Conservation (phyloP, 1,139 yeast genomes). For the Zhuliangozyma parablackwelliae region DNA sequence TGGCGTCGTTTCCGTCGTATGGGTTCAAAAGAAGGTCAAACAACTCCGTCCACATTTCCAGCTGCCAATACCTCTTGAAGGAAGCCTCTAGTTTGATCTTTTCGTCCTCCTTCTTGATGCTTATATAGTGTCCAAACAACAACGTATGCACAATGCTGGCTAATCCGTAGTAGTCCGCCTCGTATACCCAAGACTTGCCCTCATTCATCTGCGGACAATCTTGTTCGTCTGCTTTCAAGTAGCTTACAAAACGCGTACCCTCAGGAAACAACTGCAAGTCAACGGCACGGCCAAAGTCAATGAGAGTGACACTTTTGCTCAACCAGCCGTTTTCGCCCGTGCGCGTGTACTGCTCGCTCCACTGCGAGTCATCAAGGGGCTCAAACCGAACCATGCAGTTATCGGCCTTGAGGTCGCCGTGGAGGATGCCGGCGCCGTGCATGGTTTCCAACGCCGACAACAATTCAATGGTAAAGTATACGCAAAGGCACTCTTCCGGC, state of each 20-base stretch:
- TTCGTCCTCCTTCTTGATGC: constrained; percentile 23
- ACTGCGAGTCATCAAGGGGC: constrained; percentile 12
- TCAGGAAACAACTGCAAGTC: constrained; percentile 58
- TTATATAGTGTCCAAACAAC: constrained; percentile 64
- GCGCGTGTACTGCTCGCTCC: constrained; percentile 24
- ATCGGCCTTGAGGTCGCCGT: constrained; percentile 84
- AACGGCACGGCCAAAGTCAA: constrained; percentile 82
- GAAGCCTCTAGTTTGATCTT: constrained; percentile 34
- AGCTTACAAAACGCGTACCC: constrained; percentile 51
- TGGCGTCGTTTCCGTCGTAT: constrained; percentile 13
- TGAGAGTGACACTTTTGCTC: constrained; percentile 55
- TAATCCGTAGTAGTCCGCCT: constrained; percentile 81
- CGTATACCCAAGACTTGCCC: constrained; percentile 67
- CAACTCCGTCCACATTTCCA: constrained; percentile 60
- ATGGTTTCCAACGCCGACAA: constrained; percentile 56
- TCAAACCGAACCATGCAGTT: constrained; percentile 74
- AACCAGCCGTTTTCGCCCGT: constrained; percentile 46
- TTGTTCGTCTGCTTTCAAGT: constrained; percentile 65
- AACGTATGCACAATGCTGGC: constrained; percentile 74
- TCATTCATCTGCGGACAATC: constrained; percentile 75
- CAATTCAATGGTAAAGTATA: constrained; percentile 62
- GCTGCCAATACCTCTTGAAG: constrained; percentile 78
- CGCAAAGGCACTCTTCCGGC: constrained; percentile 59
- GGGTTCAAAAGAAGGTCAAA: constrained; percentile 68
- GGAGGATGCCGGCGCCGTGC: constrained; percentile 65